A percentile compares a stretch with the other conserved stretches of the same genome.
Evolutionary conservation across 371 early-diverging fungal species (phyloP).

Genomic region (Syncephalastrum racemosum): DNA sequence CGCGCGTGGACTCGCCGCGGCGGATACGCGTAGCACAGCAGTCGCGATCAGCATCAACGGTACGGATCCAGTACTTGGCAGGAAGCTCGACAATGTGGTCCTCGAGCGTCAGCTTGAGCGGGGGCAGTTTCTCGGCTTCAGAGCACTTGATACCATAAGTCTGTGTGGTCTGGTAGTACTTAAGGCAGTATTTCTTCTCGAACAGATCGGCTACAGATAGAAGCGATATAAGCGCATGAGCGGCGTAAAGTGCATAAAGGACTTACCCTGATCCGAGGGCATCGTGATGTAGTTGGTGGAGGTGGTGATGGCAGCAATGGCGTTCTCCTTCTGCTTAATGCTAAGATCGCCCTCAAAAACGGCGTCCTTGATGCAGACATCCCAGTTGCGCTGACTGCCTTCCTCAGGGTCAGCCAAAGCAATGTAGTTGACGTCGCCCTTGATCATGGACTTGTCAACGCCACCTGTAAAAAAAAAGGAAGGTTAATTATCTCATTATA

Average conservation of each 20-base stretch:
- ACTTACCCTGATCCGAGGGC: slow-evolving; percentile 45
- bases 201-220: slow-evolving; percentile 39
- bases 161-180: slow-evolving; percentile 34
- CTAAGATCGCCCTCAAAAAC: slow-evolving; percentile 30
- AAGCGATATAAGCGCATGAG: slow-evolving; percentile 3
- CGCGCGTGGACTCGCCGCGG: slow-evolving; percentile 35
- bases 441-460: slow-evolving; percentile 36
- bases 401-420: slow-evolving; percentile 21
- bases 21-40: slow-evolving; percentile 46
- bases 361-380: slow-evolving; percentile 40
- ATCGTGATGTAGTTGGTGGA: slow-evolving; percentile 40
- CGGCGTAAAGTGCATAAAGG: neutral
- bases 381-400: slow-evolving; percentile 35
- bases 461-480: slow-evolving; percentile 30
- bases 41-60: slow-evolving; percentile 27
- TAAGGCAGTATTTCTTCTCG: slow-evolving; percentile 37
- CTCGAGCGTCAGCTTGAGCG: slow-evolving; percentile 38
- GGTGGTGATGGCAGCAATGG: slow-evolving; percentile 42
- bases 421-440: slow-evolving; percentile 40
- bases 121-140: slow-evolving; percentile 36
- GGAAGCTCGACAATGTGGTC: slow-evolving; percentile 34
- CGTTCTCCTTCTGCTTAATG: slow-evolving; percentile 28
- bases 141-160: slow-evolving; percentile 48
- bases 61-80: slow-evolving; percentile 44
- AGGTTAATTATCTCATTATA: slow-evolving; percentile 4